A percentile compares a stretch with the other conserved stretches of the same genome.
phyloP scores from a whole-genome alignment of 2,329 filamentous ascomycete species.

The Talaromyces rugulosus region DNA sequence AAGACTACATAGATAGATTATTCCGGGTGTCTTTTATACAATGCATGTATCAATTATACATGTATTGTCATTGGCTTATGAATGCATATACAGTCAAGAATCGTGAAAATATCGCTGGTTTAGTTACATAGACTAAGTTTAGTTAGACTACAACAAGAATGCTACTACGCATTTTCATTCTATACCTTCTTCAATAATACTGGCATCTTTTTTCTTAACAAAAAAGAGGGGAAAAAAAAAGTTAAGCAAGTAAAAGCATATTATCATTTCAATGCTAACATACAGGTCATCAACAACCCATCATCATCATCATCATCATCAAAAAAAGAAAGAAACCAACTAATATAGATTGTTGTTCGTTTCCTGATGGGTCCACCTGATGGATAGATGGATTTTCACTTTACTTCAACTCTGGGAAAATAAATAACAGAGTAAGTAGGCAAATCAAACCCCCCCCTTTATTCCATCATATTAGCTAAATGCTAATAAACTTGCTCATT shows the following conservation, averaged over 20 bases:
- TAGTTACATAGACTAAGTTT: no score
- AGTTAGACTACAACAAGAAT: neutral
- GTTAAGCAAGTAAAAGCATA: neutral
- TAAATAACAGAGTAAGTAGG: neutral
- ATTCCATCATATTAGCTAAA: neutral
- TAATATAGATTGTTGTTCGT: no score
- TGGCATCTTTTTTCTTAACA: neutral
- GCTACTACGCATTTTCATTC: neutral
- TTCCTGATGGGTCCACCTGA: no score
- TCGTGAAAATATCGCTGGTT: neutral
- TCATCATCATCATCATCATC: neutral
- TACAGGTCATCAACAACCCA: neutral
- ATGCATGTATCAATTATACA: neutral
- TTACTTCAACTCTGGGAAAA: neutral
- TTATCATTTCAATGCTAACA: neutral
- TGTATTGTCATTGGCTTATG: no score
- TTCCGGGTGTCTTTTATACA: no score
- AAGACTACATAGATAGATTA: neutral
- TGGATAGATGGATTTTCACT: no score
- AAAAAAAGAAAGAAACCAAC: no score
- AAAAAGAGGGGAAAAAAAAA: neutral
- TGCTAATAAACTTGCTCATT: neutral
- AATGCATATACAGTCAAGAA: no score
- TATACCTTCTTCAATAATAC: no score
- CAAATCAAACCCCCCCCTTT: neutral